A percentile compares a stretch with the other conserved stretches of the same genome.
Evolutionary conservation across 495 filamentous ascomycete species (phyloP).

Genomic region (Evernia prunastri): DNA sequence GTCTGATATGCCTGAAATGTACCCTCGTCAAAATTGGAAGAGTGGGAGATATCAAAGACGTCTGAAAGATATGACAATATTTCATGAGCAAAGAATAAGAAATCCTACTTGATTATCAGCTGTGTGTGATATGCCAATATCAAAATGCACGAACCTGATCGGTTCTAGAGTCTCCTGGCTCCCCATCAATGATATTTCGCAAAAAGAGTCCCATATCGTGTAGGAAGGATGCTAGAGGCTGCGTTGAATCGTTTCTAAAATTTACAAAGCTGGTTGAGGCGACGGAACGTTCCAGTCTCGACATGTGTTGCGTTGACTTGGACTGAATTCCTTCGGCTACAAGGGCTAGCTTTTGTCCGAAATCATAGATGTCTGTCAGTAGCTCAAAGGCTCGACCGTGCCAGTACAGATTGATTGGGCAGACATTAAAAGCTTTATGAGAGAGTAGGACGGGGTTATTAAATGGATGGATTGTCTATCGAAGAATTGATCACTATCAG

Average conservation of each 20-base stretch:
- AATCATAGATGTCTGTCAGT: constrained; percentile 38
- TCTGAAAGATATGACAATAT: constrained; percentile 23
- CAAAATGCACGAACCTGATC: neutral
- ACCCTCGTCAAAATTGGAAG: constrained; percentile 44
- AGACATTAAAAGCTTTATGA: constrained; percentile 29
- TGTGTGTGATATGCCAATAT: constrained; percentile 28
- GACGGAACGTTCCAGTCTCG: constrained; percentile 61
- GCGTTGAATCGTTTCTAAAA: constrained; percentile 60
- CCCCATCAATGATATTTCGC: constrained; percentile 3
- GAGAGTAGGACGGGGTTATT: constrained; percentile 54
- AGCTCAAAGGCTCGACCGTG: constrained; percentile 49
- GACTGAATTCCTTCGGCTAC: constrained; percentile 34
- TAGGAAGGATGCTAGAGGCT: constrained; percentile 43
- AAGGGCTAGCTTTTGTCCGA: constrained; percentile 26
- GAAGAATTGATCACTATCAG: constrained; percentile 30
- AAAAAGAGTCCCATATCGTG: constrained; percentile 30
- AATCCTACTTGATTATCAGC: constrained; percentile 23
- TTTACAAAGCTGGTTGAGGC: constrained; percentile 50
- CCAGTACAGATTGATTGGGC: constrained; percentile 22
- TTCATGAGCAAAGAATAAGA: constrained; percentile 17
- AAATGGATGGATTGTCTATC: constrained; percentile 21
- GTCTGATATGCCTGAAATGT: constrained; percentile 51
- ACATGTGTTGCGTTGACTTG: constrained; percentile 56
- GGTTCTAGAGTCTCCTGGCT: neutral
- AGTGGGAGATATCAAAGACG: constrained; percentile 28